Evolutionary conservation across 768 basidiomycete genomes (phyloP).

Genomic region (Termitomyces eurrhizus): DNA sequence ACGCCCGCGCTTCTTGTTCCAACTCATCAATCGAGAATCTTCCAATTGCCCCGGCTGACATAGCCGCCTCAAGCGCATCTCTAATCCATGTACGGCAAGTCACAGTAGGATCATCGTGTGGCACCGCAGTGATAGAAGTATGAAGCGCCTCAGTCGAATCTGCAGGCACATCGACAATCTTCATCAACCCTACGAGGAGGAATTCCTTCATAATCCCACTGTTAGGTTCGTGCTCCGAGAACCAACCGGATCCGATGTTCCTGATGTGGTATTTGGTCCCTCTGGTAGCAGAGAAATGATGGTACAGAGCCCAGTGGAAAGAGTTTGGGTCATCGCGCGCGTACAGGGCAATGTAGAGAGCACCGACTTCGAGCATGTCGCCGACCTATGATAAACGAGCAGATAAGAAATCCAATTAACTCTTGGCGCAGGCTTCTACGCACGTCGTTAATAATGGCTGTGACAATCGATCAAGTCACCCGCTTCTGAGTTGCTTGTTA

Average conservation of each 20-base stretch:
- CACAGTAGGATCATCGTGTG: neutral
- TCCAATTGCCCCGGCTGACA: neutral
- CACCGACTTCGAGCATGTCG: neutral
- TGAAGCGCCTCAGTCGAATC: neutral
- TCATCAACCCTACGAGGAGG: constrained; percentile 1
- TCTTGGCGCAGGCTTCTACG: neutral
- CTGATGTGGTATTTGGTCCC: constrained; percentile 4
- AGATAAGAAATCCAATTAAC: neutral
- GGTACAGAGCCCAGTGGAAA: constrained; percentile 4
- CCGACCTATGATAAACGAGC: neutral
- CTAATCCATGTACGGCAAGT: neutral
- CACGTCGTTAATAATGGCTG: neutral
- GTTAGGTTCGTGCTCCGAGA: neutral
- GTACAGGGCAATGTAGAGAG: neutral
- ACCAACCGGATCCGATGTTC: neutral
- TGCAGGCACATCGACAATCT: neutral
- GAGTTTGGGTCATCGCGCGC: neutral
- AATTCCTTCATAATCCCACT: constrained; percentile 4
- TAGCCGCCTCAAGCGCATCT: neutral
- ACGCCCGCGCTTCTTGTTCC: neutral
- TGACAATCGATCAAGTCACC: neutral
- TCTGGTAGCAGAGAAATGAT: neutral
- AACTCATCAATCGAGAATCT: neutral
- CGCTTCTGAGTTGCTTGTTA: too few species aligned
- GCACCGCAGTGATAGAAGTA: neutral